Evolutionary conservation across 1,284 basidiomycete genomes (phyloP), one percentile per base, ranked within the genome.

Genomic region (Afroboletus lepidellus): DNA sequence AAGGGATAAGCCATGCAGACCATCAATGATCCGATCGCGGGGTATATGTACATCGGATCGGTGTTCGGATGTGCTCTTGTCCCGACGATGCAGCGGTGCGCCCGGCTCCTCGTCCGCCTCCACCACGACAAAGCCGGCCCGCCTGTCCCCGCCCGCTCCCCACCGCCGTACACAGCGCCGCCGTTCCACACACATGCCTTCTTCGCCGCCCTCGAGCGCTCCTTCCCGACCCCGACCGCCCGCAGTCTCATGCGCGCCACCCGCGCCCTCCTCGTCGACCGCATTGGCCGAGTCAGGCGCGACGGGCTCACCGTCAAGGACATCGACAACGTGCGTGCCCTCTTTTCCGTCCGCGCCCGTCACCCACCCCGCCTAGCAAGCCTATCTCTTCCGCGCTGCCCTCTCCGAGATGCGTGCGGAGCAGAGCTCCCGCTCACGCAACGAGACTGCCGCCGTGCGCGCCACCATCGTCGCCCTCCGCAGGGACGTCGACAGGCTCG

Each of bases 301-400:
- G 85, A 89, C 50, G 86, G 90, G 36, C 74, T 98, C 63, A 87
- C 85, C 34, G 77, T 80, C 41, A 90, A 95, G 69, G 94, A 98
- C 67, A 70, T 94, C 48, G 94, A 96, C 69, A 96, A 95, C 70
- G 93, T 95, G 69, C 57, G 89, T 80, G 13, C 33, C 6, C 20
- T 3, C 33, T 0, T 16, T 46, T 7, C 34, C 34, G 1, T 18
- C 8, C 15, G 0, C 32, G 1, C 20, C 20, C 37, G 16, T 46
- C 33, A 41, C 56, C 50, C 30, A 53, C 23, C 2, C 33, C 38
- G 30, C 15, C 25, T 60, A 96, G 93, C 90, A 96, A 84, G 93
- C 94, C 12, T 99, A 99, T 69, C 78, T 98, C 24, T 98, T 98
- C 72, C 85, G 87, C 48, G 96, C 97, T 11, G 97, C 96, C 0